These are phyloP conservation scores for Saturnispora quitensis DNA, from an alignment of 805 yeast genomes.

Conservation along the genomic window DNA sequence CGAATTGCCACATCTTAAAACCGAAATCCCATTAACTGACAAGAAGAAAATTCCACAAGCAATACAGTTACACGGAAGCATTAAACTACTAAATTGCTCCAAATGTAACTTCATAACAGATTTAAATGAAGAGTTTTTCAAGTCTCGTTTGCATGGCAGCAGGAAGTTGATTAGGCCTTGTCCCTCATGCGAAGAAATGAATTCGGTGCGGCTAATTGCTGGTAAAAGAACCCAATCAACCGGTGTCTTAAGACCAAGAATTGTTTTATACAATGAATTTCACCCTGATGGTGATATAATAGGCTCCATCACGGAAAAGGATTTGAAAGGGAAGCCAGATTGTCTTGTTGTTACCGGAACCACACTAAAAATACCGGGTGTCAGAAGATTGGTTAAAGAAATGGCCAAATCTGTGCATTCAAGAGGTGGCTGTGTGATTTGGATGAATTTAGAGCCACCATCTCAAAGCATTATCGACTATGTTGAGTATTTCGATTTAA, in stretches of 20 bases:
- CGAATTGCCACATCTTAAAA: constrained; percentile 39
- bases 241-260: constrained; percentile 56
- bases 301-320: constrained; percentile 63
- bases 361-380: constrained; percentile 73
- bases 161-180: constrained; percentile 43
- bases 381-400: constrained; percentile 50
- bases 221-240: constrained; percentile 58
- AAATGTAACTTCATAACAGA: constrained; percentile 56
- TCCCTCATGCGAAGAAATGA: constrained; percentile 53
- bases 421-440: constrained; percentile 49
- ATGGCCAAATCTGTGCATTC: constrained; percentile 49
- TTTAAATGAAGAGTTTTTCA: constrained; percentile 45
- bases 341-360: constrained; percentile 79
- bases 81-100: constrained; percentile 63
- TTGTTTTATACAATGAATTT: constrained; percentile 62
- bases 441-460: constrained; percentile 54
- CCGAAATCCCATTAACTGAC: constrained; percentile 39
- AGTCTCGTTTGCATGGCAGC: constrained; percentile 14
- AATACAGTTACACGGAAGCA: constrained; percentile 79
- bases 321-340: constrained; percentile 60
- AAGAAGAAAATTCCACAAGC: constrained; percentile 38
- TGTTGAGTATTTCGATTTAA: constrained; percentile 45
- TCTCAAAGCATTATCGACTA: constrained; percentile 38
- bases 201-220: constrained; percentile 44
- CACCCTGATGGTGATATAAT: constrained; percentile 87